phyloP scores from a whole-genome alignment of 768 basidiomycete species.

The Peribolospora baueri region DNA sequence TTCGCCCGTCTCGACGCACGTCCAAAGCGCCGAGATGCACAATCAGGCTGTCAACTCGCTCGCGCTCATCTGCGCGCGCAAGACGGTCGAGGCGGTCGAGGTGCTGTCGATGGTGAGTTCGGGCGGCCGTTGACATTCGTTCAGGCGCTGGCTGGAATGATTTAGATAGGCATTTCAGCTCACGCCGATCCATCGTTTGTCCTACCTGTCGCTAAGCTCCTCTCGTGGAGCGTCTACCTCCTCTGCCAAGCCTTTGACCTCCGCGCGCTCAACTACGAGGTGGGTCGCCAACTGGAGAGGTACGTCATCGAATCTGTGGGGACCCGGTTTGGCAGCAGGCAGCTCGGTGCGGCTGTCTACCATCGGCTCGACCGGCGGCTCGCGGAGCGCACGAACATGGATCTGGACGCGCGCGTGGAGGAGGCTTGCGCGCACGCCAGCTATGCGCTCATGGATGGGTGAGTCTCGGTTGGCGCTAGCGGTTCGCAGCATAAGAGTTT shows the following conservation, averaged over 20 bases:
- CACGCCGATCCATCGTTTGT: not conserved
- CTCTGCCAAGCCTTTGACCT: constrained; percentile 55
- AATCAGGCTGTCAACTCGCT: constrained; percentile 78
- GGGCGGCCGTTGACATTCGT: not conserved
- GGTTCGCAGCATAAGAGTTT: constrained; percentile 11
- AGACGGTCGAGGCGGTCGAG: constrained; percentile 52
- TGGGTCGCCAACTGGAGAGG: constrained; percentile 19
- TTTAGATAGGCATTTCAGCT: too few relatives aligned
- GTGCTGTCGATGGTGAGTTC: constrained; percentile 35
- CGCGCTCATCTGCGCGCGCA: constrained; percentile 58
- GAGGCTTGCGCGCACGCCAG: constrained; percentile 41
- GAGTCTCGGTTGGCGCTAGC: too few relatives aligned
- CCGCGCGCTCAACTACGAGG: constrained; percentile 37
- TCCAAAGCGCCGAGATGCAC: constrained; percentile 75
- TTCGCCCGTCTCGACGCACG: constrained; percentile 58
- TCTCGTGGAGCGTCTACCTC: constrained; percentile 49
- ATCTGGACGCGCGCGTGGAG: constrained; percentile 41
- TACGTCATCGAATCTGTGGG: not conserved
- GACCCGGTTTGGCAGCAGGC: not conserved
- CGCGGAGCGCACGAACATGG: constrained; percentile 20
- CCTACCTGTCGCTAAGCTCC: constrained; percentile 20
- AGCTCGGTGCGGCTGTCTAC: not conserved
- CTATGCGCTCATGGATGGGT: constrained; percentile 34
- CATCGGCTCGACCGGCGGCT: constrained; percentile 1
- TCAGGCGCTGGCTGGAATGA: too few relatives aligned